phyloP scores from a whole-genome alignment of 345 rosid genomes.

The Euphorbia lathyris region DNA sequence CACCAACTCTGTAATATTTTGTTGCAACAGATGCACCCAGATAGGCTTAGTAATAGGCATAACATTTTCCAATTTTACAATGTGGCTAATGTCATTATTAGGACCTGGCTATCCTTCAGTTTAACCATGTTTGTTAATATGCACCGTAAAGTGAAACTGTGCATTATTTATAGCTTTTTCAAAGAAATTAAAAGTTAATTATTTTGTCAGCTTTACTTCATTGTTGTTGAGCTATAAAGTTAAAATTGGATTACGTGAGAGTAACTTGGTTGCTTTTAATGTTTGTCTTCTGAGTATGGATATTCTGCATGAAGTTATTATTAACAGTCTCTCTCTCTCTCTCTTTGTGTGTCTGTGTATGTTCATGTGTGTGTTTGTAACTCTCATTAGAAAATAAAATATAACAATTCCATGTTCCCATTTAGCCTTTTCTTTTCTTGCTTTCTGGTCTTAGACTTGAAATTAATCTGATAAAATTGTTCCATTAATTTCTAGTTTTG shows the following conservation, averaged over 20 bases:
- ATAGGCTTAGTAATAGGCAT: background rate
- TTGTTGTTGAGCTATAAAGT: background rate
- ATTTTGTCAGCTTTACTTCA: background rate
- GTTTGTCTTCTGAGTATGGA: background rate
- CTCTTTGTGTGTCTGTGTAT: no score
- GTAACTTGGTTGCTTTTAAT: no score
- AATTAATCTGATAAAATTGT: background rate
- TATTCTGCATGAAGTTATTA: background rate
- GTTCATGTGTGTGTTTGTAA: background rate
- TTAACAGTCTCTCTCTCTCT: no score
- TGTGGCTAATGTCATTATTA: background rate
- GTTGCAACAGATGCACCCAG: background rate
- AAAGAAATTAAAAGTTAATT: background rate
- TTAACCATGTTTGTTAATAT: background rate
- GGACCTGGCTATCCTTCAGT: background rate
- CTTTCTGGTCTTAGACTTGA: constrained; percentile 1
- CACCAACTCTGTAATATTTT: background rate
- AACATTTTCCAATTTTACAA: background rate
- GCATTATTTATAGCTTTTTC: background rate
- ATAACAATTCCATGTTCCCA: background rate
- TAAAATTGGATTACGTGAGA: background rate
- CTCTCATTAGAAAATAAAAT: background rate
- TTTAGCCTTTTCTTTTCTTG: background rate
- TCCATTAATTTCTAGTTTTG: background rate
- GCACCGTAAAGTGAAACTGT: background rate